Evolutionary conservation across 352 stramenopile genomes (phyloP).

Genomic region (Lagenidium giganteum): DNA sequence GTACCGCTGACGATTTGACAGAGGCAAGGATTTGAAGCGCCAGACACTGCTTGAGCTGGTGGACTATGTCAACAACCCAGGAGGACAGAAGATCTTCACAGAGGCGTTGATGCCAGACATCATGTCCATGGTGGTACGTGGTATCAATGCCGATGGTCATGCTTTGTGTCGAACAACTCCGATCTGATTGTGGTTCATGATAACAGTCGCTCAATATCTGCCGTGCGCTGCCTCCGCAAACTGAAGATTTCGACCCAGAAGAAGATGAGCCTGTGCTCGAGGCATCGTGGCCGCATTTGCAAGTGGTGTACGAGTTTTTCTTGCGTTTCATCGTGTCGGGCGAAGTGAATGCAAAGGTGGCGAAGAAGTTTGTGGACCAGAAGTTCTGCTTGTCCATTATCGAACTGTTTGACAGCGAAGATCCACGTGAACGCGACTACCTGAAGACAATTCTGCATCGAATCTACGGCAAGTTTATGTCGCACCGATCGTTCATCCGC

Average conservation of each 20-base stretch:
- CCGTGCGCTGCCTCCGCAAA: slow-evolving; percentile 89
- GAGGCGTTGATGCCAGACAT: slow-evolving; percentile 96
- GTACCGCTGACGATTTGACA: slow-evolving; percentile 16
- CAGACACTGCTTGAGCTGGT: slow-evolving; percentile 99
- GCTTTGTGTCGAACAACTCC: neutral
- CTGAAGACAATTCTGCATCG: slow-evolving; percentile 99
- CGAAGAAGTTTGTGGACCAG: slow-evolving; percentile 96
- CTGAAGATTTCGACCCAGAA: slow-evolving; percentile 98
- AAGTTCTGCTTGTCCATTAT: slow-evolving; percentile 90
- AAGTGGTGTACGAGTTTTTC: slow-evolving; percentile 99
- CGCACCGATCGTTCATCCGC: slow-evolving; percentile 96
- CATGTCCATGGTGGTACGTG: slow-evolving; percentile 85
- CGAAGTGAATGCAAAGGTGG: slow-evolving; percentile 96
- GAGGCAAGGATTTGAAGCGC: slow-evolving; percentile 96
- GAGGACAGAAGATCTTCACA: slow-evolving; percentile 96
- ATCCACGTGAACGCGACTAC: slow-evolving; percentile 98
- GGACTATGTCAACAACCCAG: slow-evolving; percentile 98
- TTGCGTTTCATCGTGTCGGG: slow-evolving; percentile 96
- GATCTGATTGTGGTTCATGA: neutral
- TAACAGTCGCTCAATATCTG: slow-evolving; percentile 91
- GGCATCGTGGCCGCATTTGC: slow-evolving; percentile 95
- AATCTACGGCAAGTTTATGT: slow-evolving; percentile 99
- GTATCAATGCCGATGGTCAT: neutral
- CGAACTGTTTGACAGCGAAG: slow-evolving; percentile 88
- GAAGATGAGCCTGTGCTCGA: slow-evolving; percentile 98